Conservation (phyloP, 2,329 filamentous ascomycete genomes). For the Cladosporium austrohemisphaericum region DNA sequence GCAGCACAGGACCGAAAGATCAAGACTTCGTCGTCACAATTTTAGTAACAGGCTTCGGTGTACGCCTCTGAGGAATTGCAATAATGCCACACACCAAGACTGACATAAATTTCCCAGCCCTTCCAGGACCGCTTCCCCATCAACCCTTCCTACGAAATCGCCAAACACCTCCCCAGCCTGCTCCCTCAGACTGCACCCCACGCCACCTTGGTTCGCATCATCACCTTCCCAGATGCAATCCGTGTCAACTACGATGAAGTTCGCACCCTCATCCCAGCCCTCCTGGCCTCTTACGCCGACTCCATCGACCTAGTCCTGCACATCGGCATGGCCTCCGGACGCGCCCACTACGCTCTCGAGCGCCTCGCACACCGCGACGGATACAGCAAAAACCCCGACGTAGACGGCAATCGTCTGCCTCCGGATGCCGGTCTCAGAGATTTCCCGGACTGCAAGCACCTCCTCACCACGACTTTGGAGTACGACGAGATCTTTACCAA, state of each 20-base stretch:
- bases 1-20: conserved; percentile 37
- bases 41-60: conserved; percentile 41
- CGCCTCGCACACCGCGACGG: conserved; percentile 66
- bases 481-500: conserved; percentile 30
- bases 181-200: conserved; percentile 45
- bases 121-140: conserved; percentile 66
- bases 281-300: conserved; percentile 51
- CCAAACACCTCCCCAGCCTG: conserved; percentile 61
- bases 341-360: conserved; percentile 67
- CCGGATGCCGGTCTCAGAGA: conserved; percentile 22
- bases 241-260: conserved; percentile 69
- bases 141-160: conserved; percentile 81
- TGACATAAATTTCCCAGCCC: conserved; percentile 52
- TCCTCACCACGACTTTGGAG: conserved; percentile 29
- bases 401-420: conserved; percentile 52
- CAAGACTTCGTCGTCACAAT: conserved; percentile 22
- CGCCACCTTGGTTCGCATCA: conserved; percentile 54
- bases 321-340: conserved; percentile 71
- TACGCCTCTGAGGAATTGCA: neutral
- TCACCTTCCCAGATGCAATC: conserved; percentile 63
- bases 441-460: conserved; percentile 29
- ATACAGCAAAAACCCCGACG: conserved; percentile 62
- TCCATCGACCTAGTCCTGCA: conserved; percentile 67
- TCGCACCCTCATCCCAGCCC: conserved; percentile 57
- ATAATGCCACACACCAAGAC: neutral